phyloP scores from a whole-genome alignment of 169 alveolate species.

The Babesia divergens region DNA sequence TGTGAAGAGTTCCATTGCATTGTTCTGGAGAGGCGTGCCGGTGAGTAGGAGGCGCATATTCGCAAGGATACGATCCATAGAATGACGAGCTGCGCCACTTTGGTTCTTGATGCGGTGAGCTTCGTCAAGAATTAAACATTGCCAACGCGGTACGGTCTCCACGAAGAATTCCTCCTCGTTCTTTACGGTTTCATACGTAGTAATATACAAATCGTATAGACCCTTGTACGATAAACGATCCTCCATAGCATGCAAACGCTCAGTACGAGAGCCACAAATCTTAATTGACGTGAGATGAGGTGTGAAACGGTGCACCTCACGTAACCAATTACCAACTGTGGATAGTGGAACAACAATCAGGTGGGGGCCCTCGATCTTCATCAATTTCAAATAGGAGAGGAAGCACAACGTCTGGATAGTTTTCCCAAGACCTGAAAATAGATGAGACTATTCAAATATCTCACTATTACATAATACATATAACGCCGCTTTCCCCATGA shows the following conservation, averaged over 20 bases:
- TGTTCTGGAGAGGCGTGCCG: conserved; percentile 96
- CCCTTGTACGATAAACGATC: conserved; percentile 83
- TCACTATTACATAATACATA: not conserved
- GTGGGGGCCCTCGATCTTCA: conserved; percentile 88
- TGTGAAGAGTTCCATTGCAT: conserved; percentile 91
- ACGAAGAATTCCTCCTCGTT: conserved; percentile 87
- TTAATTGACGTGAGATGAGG: conserved; percentile 84
- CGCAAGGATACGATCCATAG: conserved; percentile 85
- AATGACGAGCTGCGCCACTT: conserved; percentile 89
- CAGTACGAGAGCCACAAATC: conserved; percentile 85
- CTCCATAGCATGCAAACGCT: conserved; percentile 82
- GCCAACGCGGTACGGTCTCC: conserved; percentile 87
- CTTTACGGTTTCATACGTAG: conserved; percentile 90
- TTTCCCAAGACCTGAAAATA: conserved; percentile 81
- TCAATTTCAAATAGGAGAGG: conserved; percentile 77
- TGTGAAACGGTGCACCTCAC: conserved; percentile 87
- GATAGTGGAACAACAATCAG: conserved; percentile 93
- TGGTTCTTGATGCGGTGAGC: conserved; percentile 99
- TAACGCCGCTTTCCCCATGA: not conserved
- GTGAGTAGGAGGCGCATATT: conserved; percentile 89
- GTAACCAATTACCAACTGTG: conserved; percentile 94
- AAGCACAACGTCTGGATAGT: conserved; percentile 88
- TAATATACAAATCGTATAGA: conserved; percentile 83
- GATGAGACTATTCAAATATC: not conserved
- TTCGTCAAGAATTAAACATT: conserved; percentile 94